Evolutionary conservation across 805 yeast species (phyloP).

Genomic region (Barnettozyma pratensis): DNA sequence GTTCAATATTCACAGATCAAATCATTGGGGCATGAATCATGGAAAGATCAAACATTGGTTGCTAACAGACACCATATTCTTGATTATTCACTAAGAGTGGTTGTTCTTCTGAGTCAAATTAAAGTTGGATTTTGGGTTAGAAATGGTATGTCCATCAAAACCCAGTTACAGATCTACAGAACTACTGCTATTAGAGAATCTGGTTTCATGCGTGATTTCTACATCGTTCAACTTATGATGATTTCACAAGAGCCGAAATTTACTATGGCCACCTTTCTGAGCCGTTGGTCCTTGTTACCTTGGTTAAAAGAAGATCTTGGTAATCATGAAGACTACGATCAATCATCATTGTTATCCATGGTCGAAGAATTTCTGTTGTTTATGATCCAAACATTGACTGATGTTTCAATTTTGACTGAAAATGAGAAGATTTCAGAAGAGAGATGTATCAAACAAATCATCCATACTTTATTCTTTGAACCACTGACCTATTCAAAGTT

Average conservation of each 20-base stretch:
- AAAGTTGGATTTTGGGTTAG: constrained; percentile 92
- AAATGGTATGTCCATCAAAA: constrained; percentile 77
- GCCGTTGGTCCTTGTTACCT: constrained; percentile 61
- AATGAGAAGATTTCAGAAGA: constrained; percentile 42
- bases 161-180: constrained; percentile 75
- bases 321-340: constrained; percentile 39
- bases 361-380: constrained; percentile 75
- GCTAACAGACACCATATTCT: not conserved
- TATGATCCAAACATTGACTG: constrained; percentile 63
- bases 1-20: constrained; percentile 42
- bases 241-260: constrained; percentile 52
- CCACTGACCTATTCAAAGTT: constrained; percentile 69
- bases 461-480: constrained; percentile 77
- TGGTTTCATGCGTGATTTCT: constrained; percentile 77
- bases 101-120: constrained; percentile 78
- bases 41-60: constrained; percentile 9
- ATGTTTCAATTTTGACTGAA: constrained; percentile 54
- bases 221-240: constrained; percentile 57
- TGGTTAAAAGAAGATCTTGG: constrained; percentile 45
- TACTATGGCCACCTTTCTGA: constrained; percentile 51
- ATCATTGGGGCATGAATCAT: not conserved
- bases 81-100: constrained; percentile 72
- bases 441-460: constrained; percentile 62
- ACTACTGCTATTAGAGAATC: constrained; percentile 75
- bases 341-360: constrained; percentile 47